Evolutionary conservation across 2,329 filamentous ascomycete species (phyloP), one percentile per base, ranked within the genome.

Genomic region (Cladosporium halotolerans): DNA sequence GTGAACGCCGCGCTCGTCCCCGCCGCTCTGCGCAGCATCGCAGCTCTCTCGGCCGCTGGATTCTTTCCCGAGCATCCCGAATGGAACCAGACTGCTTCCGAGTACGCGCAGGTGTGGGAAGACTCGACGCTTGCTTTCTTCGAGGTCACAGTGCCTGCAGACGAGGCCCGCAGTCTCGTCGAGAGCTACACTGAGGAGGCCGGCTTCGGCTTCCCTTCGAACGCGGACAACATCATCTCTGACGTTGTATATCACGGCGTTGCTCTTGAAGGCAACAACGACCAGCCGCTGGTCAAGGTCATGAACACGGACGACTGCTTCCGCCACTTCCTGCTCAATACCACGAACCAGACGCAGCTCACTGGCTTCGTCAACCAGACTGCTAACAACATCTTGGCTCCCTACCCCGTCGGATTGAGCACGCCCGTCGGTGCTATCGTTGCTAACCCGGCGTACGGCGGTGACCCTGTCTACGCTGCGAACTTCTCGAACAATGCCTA

Each of bases 291-390:
- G 13, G 79, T 85, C 1, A 69, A 72, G 28, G 74, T 85, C 14
- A 80, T 84, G 73, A 82, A 86, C 63, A 83, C 79, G 0, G 83
- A 86, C 57, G 79, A 81, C 55, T 82, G 77, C 48, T 86, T 84
- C 70, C 79, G 81, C 1, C 77, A 79, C 53, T 84, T 84, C 64
- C 68, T 85, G 1, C 72, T 85, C 34, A 83, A 84, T 60, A 60
- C 58, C 4, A 82, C 80, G 1, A 74, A 83, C 44, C 72, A 83
- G 45, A 59, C 66, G 0, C 80, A 85, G 57, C 72, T 84, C 1
- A 81, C 77, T 0, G 57, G 69, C 0, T 83, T 82, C 60, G 61
- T 85, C 9, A 79, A 79, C 42, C 73, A 81, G 36, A 78, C 78
- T 0, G 79, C 81, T 0, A 78, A 79, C 36, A 76, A 81, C 34